Percentiles rank a stretch among this genome's conserved stretches.
Conservation (phyloP, 345 rosid genomes). For the Clarkia xantiana region DNA sequence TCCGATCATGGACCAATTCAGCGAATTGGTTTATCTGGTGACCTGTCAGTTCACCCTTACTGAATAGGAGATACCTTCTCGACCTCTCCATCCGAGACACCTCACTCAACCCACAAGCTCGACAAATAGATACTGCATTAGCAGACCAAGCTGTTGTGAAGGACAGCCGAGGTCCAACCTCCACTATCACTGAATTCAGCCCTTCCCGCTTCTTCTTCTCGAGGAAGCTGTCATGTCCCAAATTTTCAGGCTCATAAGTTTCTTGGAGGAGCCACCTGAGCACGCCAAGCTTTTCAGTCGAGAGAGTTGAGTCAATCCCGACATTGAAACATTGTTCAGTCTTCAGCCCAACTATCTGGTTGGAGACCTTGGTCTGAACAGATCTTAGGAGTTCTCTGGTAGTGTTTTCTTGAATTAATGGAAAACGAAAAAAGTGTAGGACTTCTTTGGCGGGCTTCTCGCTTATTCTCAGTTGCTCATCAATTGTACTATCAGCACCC, state of each 20-base stretch:
- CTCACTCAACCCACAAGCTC: constrained; percentile 59
- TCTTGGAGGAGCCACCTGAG: constrained; percentile 84
- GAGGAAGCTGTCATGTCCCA: constrained; percentile 62
- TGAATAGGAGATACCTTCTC: constrained; percentile 61
- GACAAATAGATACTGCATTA: constrained; percentile 78
- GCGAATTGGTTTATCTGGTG: constrained; percentile 49
- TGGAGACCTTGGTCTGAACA: constrained; percentile 46
- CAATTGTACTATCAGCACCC: constrained; percentile 21
- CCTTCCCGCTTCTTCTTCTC: constrained; percentile 62
- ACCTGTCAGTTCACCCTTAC: constrained; percentile 39
- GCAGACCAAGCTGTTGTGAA: constrained; percentile 94
- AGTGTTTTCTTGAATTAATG: constrained; percentile 67
- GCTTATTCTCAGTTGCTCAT: constrained; percentile 27
- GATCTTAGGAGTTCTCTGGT: constrained; percentile 46
- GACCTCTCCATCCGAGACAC: constrained; percentile 82
- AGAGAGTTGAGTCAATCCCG: constrained; percentile 33
- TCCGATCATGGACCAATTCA: constrained; percentile 74
- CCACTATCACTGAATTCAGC: constrained; percentile 38
- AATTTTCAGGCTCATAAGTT: constrained; percentile 79
- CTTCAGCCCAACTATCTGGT: constrained; percentile 56
- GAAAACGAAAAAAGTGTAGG: constrained; percentile 60
- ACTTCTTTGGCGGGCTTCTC: constrained; percentile 49
- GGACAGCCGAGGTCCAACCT: constrained; percentile 83
- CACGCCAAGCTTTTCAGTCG: constrained; percentile 34
- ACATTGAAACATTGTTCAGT: constrained; percentile 83